A percentile compares a stretch with the other conserved stretches of the same genome.
Conservation (phyloP, 2,329 filamentous ascomycete genomes). For the Pseudopithomyces maydicus region DNA sequence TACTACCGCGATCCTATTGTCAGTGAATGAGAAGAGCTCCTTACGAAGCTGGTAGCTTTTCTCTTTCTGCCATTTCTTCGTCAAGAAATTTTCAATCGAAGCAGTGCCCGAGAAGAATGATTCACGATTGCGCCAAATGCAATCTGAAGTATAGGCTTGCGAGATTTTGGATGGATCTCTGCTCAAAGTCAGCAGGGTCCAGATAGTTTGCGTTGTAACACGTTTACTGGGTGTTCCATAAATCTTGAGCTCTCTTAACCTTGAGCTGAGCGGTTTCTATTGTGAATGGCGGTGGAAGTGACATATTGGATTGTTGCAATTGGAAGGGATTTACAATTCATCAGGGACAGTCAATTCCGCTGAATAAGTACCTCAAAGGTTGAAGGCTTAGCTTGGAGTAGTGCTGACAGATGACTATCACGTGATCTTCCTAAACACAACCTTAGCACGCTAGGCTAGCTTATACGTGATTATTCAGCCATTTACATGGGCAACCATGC, state of each 20-base stretch:
- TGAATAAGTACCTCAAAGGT: too few relatives aligned
- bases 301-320: slow-evolving; percentile 48
- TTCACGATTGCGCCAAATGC: slow-evolving; percentile 80
- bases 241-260: slow-evolving; percentile 83
- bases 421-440: too few relatives aligned
- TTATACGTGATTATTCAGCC: too few relatives aligned
- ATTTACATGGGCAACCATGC: too few relatives aligned
- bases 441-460: too few relatives aligned
- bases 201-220: too few relatives aligned
- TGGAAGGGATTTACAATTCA: too few relatives aligned
- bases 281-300: slow-evolving; percentile 72
- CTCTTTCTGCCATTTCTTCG: slow-evolving; percentile 76
- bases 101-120: slow-evolving; percentile 71
- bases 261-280: slow-evolving; percentile 73
- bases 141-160: slow-evolving; percentile 74
- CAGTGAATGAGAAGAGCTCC: slow-evolving; percentile 78
- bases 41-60: slow-evolving; percentile 76
- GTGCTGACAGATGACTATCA: too few relatives aligned
- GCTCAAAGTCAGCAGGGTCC: too few relatives aligned
- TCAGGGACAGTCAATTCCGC: too few relatives aligned
- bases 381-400: too few relatives aligned
- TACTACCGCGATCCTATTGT: slow-evolving; percentile 81
- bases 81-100: slow-evolving; percentile 71
- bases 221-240: slow-evolving; percentile 84
- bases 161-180: slow-evolving; percentile 69